Evolutionary conservation across 352 stramenopile genomes (phyloP).

Genomic region (Peronosclerospora sorghi): DNA sequence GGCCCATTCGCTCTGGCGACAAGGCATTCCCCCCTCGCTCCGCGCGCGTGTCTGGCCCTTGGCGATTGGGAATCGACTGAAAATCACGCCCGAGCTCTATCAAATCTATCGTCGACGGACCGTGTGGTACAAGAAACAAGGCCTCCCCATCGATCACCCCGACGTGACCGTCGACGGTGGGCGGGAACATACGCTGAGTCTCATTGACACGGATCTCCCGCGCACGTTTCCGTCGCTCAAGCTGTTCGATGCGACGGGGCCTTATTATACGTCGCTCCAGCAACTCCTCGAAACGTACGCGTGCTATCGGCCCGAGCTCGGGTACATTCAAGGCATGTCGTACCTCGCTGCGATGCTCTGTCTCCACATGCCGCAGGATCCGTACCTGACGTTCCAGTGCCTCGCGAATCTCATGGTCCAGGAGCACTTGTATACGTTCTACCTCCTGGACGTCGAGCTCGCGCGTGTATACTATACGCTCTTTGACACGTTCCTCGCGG

Average conservation of each 20-base stretch:
- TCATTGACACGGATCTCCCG: conserved; percentile 82
- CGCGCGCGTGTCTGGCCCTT: conserved; percentile 73
- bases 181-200: conserved; percentile 60
- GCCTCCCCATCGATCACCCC: conserved; percentile 18
- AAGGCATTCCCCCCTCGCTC: conserved; percentile 77
- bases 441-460: conserved; percentile 69
- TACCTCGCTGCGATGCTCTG: conserved; percentile 80
- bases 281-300: conserved; percentile 82
- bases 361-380: conserved; percentile 76
- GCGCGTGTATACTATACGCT: conserved; percentile 73
- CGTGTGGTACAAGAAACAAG: conserved; percentile 45
- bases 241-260: conserved; percentile 62
- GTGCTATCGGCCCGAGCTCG: conserved; percentile 78
- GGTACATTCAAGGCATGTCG: conserved; percentile 86
- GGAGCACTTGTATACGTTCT: conserved; percentile 84
- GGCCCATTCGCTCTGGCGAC: conserved; percentile 66
- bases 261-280: conserved; percentile 64
- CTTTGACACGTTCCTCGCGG: conserved; percentile 58
- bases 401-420: conserved; percentile 82
- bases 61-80: conserved; percentile 77
- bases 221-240: conserved; percentile 77
- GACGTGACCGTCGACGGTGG: conserved; percentile 26
- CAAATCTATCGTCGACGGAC: conserved; percentile 59
- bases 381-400: conserved; percentile 76
- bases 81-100: conserved; percentile 82